A percentile compares a stretch with the other conserved stretches of the same genome.
Conservation (phyloP, 306 rosid genomes). For the Sindora glabra region DNA sequence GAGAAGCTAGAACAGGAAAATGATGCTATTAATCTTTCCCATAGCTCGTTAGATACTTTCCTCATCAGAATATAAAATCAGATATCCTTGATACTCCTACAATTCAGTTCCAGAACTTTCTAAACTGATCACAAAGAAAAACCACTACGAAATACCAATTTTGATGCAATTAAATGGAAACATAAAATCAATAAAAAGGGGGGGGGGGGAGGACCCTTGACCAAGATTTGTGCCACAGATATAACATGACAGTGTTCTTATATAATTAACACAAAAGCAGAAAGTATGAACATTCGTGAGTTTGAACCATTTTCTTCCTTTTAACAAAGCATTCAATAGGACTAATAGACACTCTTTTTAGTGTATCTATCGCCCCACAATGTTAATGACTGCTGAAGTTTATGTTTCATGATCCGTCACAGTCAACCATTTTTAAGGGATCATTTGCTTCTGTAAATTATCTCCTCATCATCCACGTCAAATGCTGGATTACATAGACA, state of each 20-base stretch:
- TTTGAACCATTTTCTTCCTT: slow-evolving; percentile 10
- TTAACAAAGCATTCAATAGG: not conserved
- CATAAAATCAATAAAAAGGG: not conserved
- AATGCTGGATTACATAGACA: slow-evolving; percentile 98
- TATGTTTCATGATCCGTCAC: not conserved
- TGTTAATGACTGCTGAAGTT: not conserved
- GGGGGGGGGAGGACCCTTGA: not conserved
- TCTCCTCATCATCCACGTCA: slow-evolving; percentile 91
- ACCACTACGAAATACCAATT: not conserved
- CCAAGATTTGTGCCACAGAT: slow-evolving; percentile 1
- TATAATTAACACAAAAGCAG: slow-evolving; percentile 10
- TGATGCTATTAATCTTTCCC: not conserved
- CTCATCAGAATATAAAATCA: not conserved
- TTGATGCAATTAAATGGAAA: not conserved
- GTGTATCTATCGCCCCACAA: slow-evolving; percentile 7
- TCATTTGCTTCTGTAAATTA: slow-evolving; percentile 74
- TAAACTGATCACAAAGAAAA: not conserved
- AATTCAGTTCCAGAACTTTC: not conserved
- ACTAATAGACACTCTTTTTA: not conserved
- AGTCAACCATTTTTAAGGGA: not conserved
- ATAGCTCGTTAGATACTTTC: not conserved
- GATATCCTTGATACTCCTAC: not conserved
- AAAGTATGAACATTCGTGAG: not conserved
- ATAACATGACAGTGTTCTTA: not conserved
- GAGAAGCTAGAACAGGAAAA: not conserved